Percentiles rank a stretch among this genome's conserved stretches.
Evolutionary conservation across 441 rosid genomes (phyloP).

Genomic region (Erodium trifolium): DNA sequence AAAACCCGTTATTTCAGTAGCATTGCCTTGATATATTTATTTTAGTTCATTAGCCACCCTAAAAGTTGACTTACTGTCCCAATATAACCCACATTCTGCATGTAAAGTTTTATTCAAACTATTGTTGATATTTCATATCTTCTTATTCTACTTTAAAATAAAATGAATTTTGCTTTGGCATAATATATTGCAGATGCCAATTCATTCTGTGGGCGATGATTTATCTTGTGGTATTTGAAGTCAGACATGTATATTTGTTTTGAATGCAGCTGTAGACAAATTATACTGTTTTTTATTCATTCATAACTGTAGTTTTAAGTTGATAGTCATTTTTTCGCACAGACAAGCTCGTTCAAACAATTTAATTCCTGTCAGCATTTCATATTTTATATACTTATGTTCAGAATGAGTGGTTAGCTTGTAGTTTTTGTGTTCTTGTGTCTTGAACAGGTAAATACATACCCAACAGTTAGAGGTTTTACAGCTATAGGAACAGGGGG

Average conservation of each 20-base stretch:
- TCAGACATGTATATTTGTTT: not conserved
- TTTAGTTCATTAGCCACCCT: not conserved
- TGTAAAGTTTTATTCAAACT: not conserved
- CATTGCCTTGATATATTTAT: not conserved
- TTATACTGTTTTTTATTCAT: not conserved
- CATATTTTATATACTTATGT: not conserved
- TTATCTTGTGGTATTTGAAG: not conserved
- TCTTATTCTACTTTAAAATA: not conserved
- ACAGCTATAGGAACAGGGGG: conserved; percentile 96
- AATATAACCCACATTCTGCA: not conserved
- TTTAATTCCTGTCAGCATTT: not conserved
- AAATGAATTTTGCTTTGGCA: not conserved
- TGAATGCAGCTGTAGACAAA: not conserved
- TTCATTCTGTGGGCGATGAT: not conserved
- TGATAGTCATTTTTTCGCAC: not conserved
- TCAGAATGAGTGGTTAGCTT: not conserved
- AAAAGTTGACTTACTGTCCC: not conserved
- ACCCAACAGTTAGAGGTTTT: conserved; percentile 90
- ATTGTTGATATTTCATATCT: not conserved
- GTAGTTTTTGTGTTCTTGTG: conserved; percentile 4
- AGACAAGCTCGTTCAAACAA: not conserved
- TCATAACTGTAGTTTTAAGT: not conserved
- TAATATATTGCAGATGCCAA: not conserved
- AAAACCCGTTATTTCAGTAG: not conserved
- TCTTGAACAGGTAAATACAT: conserved; percentile 64